Evolutionary conservation across 1,139 yeast genomes (phyloP), one percentile per base, ranked within the genome.

Genomic region (Citeromyces siamensis): DNA sequence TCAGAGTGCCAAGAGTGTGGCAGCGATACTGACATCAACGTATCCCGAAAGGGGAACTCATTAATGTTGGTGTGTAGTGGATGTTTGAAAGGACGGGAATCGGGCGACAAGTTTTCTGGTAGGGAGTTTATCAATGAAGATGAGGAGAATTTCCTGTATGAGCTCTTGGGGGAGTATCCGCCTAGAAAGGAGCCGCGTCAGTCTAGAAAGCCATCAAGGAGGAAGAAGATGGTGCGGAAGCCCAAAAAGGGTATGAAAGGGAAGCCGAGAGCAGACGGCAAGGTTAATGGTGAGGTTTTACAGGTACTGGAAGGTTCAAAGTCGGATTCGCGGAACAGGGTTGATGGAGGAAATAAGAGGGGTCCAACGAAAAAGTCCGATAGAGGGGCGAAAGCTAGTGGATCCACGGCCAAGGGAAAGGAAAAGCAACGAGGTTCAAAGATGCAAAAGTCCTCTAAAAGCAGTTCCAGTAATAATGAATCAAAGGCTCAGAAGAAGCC

Each of bases 91-190:
- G 51, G 56, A 16, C 49, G 50, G 19, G 45, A 50, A 2, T n/a
- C n/a, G n/a, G n/a, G n/a, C n/a, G n/a, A n/a, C n/a, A n/a, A n/a
- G n/a, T 44, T 50, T 8, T 38, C 46, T 3, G 33, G 36, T 7
- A 23, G 16, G 32, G 43, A 48, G 6, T 63, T 63, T 43, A 58
- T 63, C 2, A 62, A 69, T 40, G 78, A 72, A 46, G 55, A 58
- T 29, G 68, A 66, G 40, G 74, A 68, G 17, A 56, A 48, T 14
- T 74, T 74, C 43, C 51, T 74, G 21, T 64, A 59, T 35, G 66
- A 60, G 27, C 55, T 68, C 26, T 53, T 74, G 19, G 77, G 76
- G 28, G 28, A 23, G 28, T 23, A 23, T 23, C 28, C 28, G 6
- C n/a, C 28, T 23, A 1, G 61, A 73, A 28, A 68, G 64, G 42